Base-by-base conservation (phyloP, 768 basidiomycete species). In the Lactarius evosmus region DNA sequence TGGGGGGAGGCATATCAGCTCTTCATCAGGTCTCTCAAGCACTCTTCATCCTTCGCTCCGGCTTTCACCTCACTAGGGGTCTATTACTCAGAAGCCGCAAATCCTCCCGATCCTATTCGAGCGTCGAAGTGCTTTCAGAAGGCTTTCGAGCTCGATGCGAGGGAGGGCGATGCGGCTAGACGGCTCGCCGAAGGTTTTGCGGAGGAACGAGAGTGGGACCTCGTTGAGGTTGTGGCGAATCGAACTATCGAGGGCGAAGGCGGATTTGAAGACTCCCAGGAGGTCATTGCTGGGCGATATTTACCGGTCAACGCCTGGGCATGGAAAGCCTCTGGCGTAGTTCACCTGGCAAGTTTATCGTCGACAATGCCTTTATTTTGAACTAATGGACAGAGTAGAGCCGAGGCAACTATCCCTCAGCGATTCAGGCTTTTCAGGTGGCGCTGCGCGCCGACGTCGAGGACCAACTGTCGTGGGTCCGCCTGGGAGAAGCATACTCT, bases 121-220 rank as follows among this genome's bases (percentile, higher is more conserved):
- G 91, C 96, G 0, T 89, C 91, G 3, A 95, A 95, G 72, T 98
- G 96, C 73, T 98, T 96, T 75, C 95, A 98, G 70, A 98, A 96
- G 71, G 97, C 96, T 0, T 98, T 99, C 70, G 97, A 98, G 74
- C 84, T 98, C 6, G 96, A 98, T 75, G 83, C 94, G 2, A 82
- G 89, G 17, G 93, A 99, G 75, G 85, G 82, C 12, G 85, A 89
- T 25, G 94, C 97, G 1, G 97, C 96, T 0, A 80, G 83, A 58
- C 80, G 86, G 61, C 80, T 99, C 4, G 95, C 93, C 0, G 85
- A 89, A 69, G 89, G 91, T 3, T 98, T 98, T 73, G 94, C 95
- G 0, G 87, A 94, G 61, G 91, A 97, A 66, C 82, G 85, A 58
- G 96, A 97, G 72, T 98, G 97, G 97, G 91, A 95, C 71, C 79